These are phyloP conservation scores for Pugionium cornutum DNA, from an alignment of 345 rosid genomes.

Conservation along the genomic window DNA sequence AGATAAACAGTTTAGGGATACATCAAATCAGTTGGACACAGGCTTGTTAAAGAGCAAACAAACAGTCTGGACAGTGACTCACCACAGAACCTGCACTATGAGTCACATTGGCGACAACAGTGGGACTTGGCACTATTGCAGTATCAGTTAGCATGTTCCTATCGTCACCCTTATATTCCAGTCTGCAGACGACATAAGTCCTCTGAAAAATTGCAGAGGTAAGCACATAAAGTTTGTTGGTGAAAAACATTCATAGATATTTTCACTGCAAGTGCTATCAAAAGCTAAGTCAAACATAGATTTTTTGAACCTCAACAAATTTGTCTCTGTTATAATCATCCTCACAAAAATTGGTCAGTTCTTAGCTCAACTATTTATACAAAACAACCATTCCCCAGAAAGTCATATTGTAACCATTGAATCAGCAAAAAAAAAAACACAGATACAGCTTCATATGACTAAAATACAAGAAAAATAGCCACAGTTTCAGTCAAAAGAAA, in stretches of 20 bases:
- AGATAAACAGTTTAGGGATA: neutral
- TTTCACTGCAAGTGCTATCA: no score
- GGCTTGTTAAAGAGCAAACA: neutral
- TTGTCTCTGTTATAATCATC: no score
- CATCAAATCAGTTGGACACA: constrained; percentile 4
- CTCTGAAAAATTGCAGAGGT: constrained; percentile 1
- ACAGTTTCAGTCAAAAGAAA: neutral
- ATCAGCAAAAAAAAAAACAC: neutral
- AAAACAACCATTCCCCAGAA: neutral
- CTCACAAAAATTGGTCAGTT: no score
- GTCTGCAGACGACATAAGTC: constrained; percentile 32
- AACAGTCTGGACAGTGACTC: neutral
- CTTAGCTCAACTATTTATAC: neutral
- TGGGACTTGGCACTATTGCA: neutral
- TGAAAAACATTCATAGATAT: neutral
- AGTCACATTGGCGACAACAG: neutral
- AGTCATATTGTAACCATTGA: constrained; percentile 3
- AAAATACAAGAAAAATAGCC: neutral
- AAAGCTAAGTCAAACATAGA: constrained; percentile 4
- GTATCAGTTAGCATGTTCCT: neutral
- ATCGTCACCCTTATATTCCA: constrained; percentile 34
- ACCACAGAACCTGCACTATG: constrained; percentile 36
- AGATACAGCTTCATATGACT: neutral
- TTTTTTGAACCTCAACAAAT: neutral
- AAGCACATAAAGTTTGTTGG: neutral